phyloP scores from a whole-genome alignment of 441 rosid species.

The Erodium trifolium region DNA sequence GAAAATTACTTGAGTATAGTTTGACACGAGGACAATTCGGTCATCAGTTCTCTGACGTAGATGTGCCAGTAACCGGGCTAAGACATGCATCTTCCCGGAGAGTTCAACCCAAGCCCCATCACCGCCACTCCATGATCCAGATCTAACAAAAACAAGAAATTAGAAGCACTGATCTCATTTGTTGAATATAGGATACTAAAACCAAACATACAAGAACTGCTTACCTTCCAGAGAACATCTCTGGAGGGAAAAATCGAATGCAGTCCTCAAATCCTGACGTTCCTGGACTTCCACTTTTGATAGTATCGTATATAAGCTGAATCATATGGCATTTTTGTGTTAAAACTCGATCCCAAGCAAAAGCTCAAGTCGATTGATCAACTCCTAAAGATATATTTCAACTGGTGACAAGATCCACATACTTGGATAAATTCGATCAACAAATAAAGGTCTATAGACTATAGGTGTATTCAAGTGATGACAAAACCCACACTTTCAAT shows the following conservation, averaged over 20 bases:
- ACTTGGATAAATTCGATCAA: no score
- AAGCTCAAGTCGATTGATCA: background rate
- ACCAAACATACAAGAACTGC: conserved; percentile 19
- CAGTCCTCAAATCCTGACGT: conserved; percentile 87
- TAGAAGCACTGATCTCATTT: conserved; percentile 16
- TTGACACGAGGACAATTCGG: conserved; percentile 94
- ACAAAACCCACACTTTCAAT: background rate
- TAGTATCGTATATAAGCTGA: conserved; percentile 92
- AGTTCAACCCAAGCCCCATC: conserved; percentile 96
- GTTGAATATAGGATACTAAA: conserved; percentile 8
- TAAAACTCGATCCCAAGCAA: background rate
- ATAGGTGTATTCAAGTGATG: background rate
- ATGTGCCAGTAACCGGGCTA: conserved; percentile 80
- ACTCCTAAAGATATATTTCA: background rate
- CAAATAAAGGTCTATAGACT: no score
- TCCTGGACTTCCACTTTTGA: conserved; percentile 63
- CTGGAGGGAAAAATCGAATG: conserved; percentile 72
- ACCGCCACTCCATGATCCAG: conserved; percentile 93
- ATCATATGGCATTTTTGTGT: conserved; percentile 20
- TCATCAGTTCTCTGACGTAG: conserved; percentile 76
- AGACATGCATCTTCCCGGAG: conserved; percentile 96
- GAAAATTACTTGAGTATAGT: conserved; percentile 80
- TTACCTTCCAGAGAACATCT: conserved; percentile 95
- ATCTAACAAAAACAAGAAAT: conserved; percentile 36
- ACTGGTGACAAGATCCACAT: background rate